phyloP scores from a whole-genome alignment of 352 stramenopile genomes.

The Phytopythium aichiense region DNA sequence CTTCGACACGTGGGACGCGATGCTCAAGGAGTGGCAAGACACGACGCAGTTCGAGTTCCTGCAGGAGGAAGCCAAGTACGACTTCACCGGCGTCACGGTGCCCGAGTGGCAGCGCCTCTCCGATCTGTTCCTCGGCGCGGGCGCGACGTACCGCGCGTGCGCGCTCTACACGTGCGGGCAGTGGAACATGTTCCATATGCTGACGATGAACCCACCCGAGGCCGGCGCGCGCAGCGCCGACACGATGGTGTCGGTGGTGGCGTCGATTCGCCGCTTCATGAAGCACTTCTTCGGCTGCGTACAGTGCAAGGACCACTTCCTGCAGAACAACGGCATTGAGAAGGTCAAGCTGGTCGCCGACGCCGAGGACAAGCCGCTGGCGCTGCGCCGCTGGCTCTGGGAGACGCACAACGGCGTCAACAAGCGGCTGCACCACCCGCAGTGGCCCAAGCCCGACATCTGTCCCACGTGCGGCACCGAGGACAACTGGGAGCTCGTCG shows the following conservation, averaged over 20 bases:
- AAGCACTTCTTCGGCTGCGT: constrained; percentile 85
- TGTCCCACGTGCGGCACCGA: constrained; percentile 69
- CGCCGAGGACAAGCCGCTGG: constrained; percentile 61
- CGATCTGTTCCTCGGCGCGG: constrained; percentile 61
- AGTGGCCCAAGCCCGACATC: constrained; percentile 70
- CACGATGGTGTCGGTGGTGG: constrained; percentile 62
- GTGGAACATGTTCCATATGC: constrained; percentile 88
- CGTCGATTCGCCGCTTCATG: constrained; percentile 76
- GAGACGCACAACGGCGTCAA: constrained; percentile 85
- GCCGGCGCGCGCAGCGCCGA: constrained; percentile 31
- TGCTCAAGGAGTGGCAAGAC: constrained; percentile 59
- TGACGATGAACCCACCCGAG: constrained; percentile 67
- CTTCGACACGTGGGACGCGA: constrained; percentile 66
- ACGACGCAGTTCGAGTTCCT: constrained; percentile 48
- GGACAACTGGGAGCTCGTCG: constrained; percentile 50
- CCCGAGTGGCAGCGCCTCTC: constrained; percentile 66
- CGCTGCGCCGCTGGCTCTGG: constrained; percentile 78
- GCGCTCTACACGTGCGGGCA: constrained; percentile 80
- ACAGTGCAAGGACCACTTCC: constrained; percentile 75
- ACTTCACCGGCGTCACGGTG: constrained; percentile 42
- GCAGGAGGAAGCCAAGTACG: constrained; percentile 42
- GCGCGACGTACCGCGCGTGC: constrained; percentile 61
- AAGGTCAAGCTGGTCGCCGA: constrained; percentile 57
- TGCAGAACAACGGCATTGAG: constrained; percentile 70
- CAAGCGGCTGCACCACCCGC: constrained; percentile 64